Conservation (phyloP, 2,329 filamentous ascomycete genomes). For the Neopestalotiopsis sp. region DNA sequence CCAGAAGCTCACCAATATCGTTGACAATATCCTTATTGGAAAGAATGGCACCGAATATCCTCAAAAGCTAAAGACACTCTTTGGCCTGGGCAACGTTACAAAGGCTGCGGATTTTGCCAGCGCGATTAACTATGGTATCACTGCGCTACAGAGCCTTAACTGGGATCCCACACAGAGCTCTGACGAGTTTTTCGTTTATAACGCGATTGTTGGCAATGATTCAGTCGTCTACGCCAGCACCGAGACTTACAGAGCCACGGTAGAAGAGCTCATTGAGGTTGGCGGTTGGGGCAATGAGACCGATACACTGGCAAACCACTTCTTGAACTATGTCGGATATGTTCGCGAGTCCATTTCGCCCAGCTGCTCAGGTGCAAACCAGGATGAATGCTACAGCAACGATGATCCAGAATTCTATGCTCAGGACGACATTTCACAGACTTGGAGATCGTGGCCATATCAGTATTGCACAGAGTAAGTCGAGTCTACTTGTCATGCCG, state of each 20-base stretch:
- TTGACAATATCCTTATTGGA: constrained; percentile 56
- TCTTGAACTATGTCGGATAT: constrained; percentile 60
- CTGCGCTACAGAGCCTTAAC: constrained; percentile 52
- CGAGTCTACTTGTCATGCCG: neutral
- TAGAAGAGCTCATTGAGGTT: constrained; percentile 43
- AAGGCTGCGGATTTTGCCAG: constrained; percentile 54
- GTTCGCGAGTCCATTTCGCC: constrained; percentile 35
- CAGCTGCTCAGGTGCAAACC: constrained; percentile 26
- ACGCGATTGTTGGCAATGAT: constrained; percentile 49
- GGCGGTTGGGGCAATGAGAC: constrained; percentile 47
- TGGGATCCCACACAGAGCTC: constrained; percentile 56
- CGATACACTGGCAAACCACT: constrained; percentile 42
- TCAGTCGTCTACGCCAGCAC: constrained; percentile 47
- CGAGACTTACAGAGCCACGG: constrained; percentile 38
- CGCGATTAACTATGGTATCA: constrained; percentile 45
- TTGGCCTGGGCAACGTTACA: constrained; percentile 51
- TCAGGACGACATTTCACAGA: constrained; percentile 41
- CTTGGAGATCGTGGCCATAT: constrained; percentile 55
- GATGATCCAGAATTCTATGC: constrained; percentile 39
- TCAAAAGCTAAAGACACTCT: constrained; percentile 45
- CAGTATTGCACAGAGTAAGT: constrained; percentile 61
- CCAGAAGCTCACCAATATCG: constrained; percentile 58
- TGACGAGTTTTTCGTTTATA: constrained; percentile 51
- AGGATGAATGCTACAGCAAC: constrained; percentile 44
- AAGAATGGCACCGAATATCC: constrained; percentile 46